Evolutionary conservation across 176 grass and related monocot genomes (phyloP).

Genomic region (Ensete glaucum): DNA sequence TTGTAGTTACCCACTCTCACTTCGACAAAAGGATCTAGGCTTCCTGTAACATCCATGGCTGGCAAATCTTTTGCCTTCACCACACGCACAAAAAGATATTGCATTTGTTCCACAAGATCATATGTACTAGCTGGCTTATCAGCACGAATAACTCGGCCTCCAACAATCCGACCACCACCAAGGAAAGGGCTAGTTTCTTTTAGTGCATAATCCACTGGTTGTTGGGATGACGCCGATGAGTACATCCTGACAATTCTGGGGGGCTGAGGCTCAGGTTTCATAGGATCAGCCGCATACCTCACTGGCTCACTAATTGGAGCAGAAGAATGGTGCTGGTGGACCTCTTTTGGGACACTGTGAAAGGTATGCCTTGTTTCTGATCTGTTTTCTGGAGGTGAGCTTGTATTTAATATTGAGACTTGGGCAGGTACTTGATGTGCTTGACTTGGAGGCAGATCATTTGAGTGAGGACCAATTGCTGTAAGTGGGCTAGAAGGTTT

Average conservation of each 20-base stretch:
- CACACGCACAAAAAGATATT: slow-evolving; percentile 93
- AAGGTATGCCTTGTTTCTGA: slow-evolving; percentile 49
- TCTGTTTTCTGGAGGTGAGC: slow-evolving; percentile 44
- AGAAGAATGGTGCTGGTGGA: slow-evolving; percentile 35
- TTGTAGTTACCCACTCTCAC: slow-evolving; percentile 93
- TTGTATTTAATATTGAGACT: slow-evolving; percentile 44
- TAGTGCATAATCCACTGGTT: slow-evolving; percentile 78
- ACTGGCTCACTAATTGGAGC: slow-evolving; percentile 35
- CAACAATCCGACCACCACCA: slow-evolving; percentile 41
- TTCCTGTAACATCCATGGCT: slow-evolving; percentile 77
- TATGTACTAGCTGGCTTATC: slow-evolving; percentile 87
- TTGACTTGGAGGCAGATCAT: slow-evolving; percentile 38
- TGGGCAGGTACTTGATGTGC: slow-evolving; percentile 41
- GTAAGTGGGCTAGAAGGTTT: slow-evolving; percentile 80
- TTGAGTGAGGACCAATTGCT: slow-evolving; percentile 33
- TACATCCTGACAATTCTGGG: slow-evolving; percentile 81
- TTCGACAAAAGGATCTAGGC: slow-evolving; percentile 38
- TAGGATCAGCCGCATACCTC: too few relatives aligned
- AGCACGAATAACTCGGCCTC: not conserved
- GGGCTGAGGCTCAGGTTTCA: slow-evolving; percentile 9
- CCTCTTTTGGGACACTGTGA: slow-evolving; percentile 63
- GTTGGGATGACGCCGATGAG: slow-evolving; percentile 67
- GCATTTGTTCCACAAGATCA: slow-evolving; percentile 94
- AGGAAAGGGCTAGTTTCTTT: slow-evolving; percentile 96
- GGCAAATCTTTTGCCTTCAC: slow-evolving; percentile 90